A percentile compares a stretch with the other conserved stretches of the same genome.
These are phyloP conservation scores for Selaginella tamariscina DNA, from an alignment of 75 land plant genomes.

Conservation along the genomic window DNA sequence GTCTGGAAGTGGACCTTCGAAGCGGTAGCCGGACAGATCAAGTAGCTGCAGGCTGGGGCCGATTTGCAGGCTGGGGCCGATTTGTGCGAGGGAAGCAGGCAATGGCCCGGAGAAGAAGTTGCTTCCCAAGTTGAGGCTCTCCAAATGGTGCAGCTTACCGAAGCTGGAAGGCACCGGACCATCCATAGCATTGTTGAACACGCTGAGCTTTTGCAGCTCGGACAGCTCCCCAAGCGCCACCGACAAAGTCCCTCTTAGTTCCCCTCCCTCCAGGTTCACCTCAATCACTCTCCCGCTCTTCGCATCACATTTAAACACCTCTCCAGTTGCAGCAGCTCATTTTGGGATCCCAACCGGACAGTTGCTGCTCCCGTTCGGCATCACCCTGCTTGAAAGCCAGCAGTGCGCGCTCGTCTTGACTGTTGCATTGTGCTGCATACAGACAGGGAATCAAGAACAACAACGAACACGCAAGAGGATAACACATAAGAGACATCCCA, in stretches of 20 bases:
- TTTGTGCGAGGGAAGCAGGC: background rate
- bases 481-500: background rate
- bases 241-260: background rate
- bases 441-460: background rate
- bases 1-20: conserved; percentile 32
- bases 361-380: background rate
- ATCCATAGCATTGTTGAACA: conserved; percentile 42
- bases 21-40: background rate
- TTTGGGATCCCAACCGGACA: background rate
- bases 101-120: conserved; percentile 14
- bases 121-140: conserved; percentile 35
- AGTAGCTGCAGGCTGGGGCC: background rate
- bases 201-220: background rate
- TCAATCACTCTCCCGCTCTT: background rate
- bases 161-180: conserved; percentile 46
- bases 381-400: background rate
- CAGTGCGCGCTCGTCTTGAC: background rate
- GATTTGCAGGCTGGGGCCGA: background rate
- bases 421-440: background rate
- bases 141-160: conserved; percentile 27
- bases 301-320: background rate
- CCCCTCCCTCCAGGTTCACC: background rate
- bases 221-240: background rate
- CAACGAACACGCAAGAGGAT: background rate
- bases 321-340: background rate